These are phyloP conservation scores for Talaromyces adpressus DNA, from an alignment of 495 filamentous ascomycete species.

Conservation along the genomic window DNA sequence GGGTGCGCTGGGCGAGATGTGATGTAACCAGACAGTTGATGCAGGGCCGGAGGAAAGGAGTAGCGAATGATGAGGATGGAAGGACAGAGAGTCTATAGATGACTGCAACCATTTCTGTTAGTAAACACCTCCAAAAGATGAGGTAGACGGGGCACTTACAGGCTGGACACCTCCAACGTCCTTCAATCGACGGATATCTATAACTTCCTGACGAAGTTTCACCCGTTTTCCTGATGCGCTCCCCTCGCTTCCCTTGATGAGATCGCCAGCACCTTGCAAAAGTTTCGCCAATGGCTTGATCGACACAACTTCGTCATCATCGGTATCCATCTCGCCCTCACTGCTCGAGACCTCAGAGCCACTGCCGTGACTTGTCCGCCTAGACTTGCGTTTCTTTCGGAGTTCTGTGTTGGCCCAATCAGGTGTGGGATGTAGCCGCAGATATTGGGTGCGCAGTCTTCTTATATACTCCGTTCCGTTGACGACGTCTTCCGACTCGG, in stretches of 20 bases:
- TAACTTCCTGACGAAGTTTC: conserved; percentile 74
- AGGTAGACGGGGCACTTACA: conserved; percentile 30
- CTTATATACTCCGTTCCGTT: conserved; percentile 78
- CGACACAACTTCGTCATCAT: conserved; percentile 54
- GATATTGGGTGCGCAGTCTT: conserved; percentile 72
- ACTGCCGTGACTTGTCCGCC: conserved; percentile 32
- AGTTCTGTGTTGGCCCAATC: conserved; percentile 60
- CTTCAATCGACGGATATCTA: conserved; percentile 73
- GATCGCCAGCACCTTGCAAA: conserved; percentile 57
- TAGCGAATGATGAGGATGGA: conserved; percentile 83
- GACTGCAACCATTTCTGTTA: conserved; percentile 44
- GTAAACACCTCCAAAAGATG: background rate
- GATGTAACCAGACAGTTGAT: conserved; percentile 80
- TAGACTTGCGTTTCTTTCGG: conserved; percentile 45
- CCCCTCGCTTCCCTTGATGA: conserved; percentile 39
- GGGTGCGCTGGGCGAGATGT: conserved; percentile 69
- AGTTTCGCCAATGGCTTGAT: conserved; percentile 72
- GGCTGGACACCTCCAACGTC: conserved; percentile 54
- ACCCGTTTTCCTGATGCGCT: conserved; percentile 38
- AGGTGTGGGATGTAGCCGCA: conserved; percentile 70
- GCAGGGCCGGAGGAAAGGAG: conserved; percentile 82
- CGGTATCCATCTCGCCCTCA: conserved; percentile 42
- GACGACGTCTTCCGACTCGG: conserved; percentile 78
- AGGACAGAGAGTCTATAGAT: conserved; percentile 72
- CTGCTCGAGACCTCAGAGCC: conserved; percentile 34